Conservation (phyloP, 78 protist species). For the Bodo saltans region DNA sequence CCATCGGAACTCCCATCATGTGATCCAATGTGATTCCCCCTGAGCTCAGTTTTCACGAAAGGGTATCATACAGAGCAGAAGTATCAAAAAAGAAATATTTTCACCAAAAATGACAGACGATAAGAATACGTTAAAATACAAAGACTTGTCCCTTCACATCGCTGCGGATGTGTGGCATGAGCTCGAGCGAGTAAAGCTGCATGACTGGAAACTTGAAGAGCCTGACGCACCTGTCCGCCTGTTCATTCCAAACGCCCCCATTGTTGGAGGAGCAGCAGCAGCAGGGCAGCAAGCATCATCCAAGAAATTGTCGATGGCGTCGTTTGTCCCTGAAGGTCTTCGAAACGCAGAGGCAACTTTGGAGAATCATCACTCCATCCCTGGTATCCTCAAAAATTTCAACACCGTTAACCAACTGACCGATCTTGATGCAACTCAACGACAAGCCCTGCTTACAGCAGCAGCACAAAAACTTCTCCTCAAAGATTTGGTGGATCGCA, state of each 20-base stretch:
- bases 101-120: too few relatives aligned
- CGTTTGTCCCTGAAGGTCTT: not conserved
- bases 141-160: not conserved
- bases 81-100: too few relatives aligned
- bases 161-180: slow-evolving; percentile 13
- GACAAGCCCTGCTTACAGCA: not conserved
- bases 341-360: too few relatives aligned
- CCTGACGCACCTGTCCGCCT: not conserved
- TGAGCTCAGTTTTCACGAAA: too few relatives aligned
- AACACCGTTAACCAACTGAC: slow-evolving; percentile 15
- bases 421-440: slow-evolving; percentile 5
- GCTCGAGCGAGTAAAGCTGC: slow-evolving; percentile 9
- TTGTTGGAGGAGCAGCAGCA: not conserved
- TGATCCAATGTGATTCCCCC: too few relatives aligned
- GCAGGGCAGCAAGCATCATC: not conserved
- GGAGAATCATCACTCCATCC: too few relatives aligned
- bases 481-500: not conserved
- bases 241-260: not conserved
- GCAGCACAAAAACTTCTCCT: not conserved
- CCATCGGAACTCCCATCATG: too few relatives aligned
- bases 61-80: too few relatives aligned
- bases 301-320: not conserved
- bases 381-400: too few relatives aligned
- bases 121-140: too few relatives aligned
- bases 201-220: not conserved